Evolutionary conservation across 306 rosid species (phyloP), one percentile per base, ranked within the genome.

Genomic region (Cicer chorassanicum): DNA sequence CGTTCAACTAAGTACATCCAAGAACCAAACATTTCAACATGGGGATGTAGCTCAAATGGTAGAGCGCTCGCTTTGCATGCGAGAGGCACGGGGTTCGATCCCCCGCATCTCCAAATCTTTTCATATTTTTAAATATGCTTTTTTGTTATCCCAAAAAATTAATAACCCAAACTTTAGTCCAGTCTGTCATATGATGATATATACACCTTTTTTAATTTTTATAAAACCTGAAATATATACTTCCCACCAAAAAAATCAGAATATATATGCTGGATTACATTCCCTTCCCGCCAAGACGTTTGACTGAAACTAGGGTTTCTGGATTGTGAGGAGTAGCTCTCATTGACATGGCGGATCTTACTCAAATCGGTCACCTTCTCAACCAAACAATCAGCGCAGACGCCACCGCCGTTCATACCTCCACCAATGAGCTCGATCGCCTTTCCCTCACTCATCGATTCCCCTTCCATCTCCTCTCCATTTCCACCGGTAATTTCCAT

Each of bases 11-110:
- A 24, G 0, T 24, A 0, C 0, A 0, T 3, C 34, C 45, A 42
- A 42, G 45, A 42, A 2, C 2, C 45, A 1, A 1, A 2, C 6
- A 4, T 3, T 0, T 29, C 36, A 12, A 34, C 9, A 6, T 12
- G 87, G 94, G 97, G 93, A 88, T 86, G 96, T 89, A 89, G 96
- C 96, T 90, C 96, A 92, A 83, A 90, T 90, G 96, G 92, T 92
- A 92, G 93, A 92, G 96, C 88, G 90, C 90, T 88, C 86, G 90
- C 97, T 92, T 92, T 88, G 96, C 96, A 92, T 88, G 96, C 86
- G 89, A 86, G 93, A 92, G 96, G 97, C 80, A 92, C 91, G 85
- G 90, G 87, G 93, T 92, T 92, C 92, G 96, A 92, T 90, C 86
- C 93, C 97, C 91, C 84, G 93, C 93, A 88, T 87, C 92, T 90